phyloP scores from a whole-genome alignment of 768 basidiomycete genomes.

The Leucosporidium creatinivorum region DNA sequence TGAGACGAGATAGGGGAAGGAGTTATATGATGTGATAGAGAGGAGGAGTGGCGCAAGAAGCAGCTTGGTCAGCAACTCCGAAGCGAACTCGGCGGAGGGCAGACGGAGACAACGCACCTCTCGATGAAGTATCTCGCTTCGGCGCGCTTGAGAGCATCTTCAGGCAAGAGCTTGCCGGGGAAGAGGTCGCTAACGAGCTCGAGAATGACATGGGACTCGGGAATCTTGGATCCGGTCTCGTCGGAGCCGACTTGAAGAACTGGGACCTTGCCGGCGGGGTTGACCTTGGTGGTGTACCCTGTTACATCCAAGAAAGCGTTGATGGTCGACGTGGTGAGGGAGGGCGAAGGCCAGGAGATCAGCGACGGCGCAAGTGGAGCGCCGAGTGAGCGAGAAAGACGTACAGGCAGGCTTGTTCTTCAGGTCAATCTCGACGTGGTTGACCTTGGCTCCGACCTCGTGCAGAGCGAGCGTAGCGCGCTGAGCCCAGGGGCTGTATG shows the following conservation, averaged over 20 bases:
- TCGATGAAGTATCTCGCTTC: conserved; percentile 20
- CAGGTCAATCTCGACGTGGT: conserved; percentile 13
- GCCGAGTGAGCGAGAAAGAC: background rate
- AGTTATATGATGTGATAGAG: too few species aligned
- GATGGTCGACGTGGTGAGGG: background rate
- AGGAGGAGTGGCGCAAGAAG: too few species aligned
- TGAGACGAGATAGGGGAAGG: too few species aligned
- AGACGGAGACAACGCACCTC: too few species aligned
- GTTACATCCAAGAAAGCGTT: background rate
- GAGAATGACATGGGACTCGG: conserved; percentile 17
- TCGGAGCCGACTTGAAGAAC: conserved; percentile 19
- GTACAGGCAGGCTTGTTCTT: conserved; percentile 10
- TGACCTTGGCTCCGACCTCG: background rate
- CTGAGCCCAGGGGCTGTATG: conserved; percentile 20
- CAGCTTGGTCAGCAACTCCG: too few species aligned
- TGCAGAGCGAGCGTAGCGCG: conserved; percentile 12
- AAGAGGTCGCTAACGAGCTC: conserved; percentile 23
- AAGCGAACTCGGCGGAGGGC: too few species aligned
- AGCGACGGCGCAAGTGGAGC: background rate
- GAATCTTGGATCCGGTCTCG: conserved; percentile 6
- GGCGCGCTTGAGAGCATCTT: conserved; percentile 6
- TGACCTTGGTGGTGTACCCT: conserved; percentile 13
- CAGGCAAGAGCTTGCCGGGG: conserved; percentile 2
- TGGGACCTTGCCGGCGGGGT: conserved; percentile 24
- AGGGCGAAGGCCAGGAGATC: too few species aligned